Base-by-base conservation (phyloP, 495 filamentous ascomycete species). In the Trichoderma gamsii region DNA sequence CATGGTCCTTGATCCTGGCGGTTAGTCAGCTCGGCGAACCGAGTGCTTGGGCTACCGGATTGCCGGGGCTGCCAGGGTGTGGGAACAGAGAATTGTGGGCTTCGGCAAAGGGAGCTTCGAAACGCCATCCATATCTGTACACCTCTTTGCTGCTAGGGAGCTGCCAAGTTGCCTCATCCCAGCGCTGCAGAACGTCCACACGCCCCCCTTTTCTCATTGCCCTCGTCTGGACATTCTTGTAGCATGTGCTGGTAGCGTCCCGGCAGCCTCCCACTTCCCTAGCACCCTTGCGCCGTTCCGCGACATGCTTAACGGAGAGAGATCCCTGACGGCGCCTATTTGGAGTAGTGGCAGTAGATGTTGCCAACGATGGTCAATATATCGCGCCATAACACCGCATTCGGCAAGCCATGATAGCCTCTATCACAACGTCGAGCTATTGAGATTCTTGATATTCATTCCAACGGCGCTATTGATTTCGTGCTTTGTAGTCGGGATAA, bases 61-160 rank as follows among this genome's bases (percentile, higher is more conserved):
- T 61, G 56, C 56, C 56, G 56, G 56, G 56, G 56, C 56, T 32
- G 56, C 25, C 25, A 61, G 56, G 56, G 56, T 61, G 56, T 29
- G 56, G 9, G 56, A 61, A 16, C 25, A 61, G 27, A 32, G 27
- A 27, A 61, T 61, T 61, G 23, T 61, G 56, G 56, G 27, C 27
- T 61, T 38, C 56, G 25, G 25, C 52, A 61, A 29, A 29, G 21
- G 16, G 52, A 61, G 52, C 52, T 61, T 61, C 52, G 52, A 27
- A 32, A 61, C 56, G 56, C 23, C 23, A 61, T 61, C 18, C 44
- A 25, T 56, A 56, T n/a, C 6, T 16, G 13, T 4, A 56, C 51
- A 21, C 51, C 23, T 13, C 56, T 29, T 61, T 21, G 18, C 49
- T 7, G 0, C 49, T 13, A 6, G 46, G 46, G 15, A 27, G 15